Conservation (phyloP, 441 rosid species). For the Adansonia gregorii region DNA sequence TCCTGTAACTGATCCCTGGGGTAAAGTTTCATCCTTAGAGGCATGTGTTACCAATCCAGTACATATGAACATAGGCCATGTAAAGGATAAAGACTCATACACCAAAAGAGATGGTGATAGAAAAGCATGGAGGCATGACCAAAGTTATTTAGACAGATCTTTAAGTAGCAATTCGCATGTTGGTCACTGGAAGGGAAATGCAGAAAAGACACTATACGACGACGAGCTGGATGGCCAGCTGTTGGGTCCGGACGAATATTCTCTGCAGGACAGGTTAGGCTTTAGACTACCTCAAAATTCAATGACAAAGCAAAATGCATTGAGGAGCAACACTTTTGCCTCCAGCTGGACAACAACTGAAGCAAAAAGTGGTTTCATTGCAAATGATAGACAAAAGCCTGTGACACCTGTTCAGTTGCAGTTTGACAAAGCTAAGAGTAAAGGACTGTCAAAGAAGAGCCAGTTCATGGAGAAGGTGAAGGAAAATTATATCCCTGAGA, state of each 20-base stretch:
- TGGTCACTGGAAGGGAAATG: constrained; percentile 30
- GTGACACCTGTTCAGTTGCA: constrained; percentile 62
- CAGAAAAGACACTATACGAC: constrained; percentile 37
- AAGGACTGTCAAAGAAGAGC: constrained; percentile 32
- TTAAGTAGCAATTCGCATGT: constrained; percentile 27
- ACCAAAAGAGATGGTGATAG: constrained; percentile 26
- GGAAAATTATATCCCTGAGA: constrained; percentile 32
- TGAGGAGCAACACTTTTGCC: constrained; percentile 62
- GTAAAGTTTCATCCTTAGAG: constrained; percentile 30
- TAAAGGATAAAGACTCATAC: constrained; percentile 24
- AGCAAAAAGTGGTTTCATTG: constrained; percentile 42
- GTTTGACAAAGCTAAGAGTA: constrained; percentile 41
- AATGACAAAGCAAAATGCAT: constrained; percentile 43
- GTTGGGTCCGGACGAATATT: constrained; percentile 37
- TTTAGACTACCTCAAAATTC: constrained; percentile 46
- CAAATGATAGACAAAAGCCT: constrained; percentile 56
- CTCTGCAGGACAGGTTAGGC: constrained; percentile 41
- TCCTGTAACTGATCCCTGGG: constrained; percentile 24
- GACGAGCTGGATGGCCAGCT: constrained; percentile 37
- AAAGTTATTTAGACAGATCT: constrained; percentile 29
- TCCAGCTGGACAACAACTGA: constrained; percentile 47
- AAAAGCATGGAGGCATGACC: constrained; percentile 35
- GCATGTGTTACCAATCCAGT: constrained; percentile 21
- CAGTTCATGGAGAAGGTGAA: constrained; percentile 34
- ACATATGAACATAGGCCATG: constrained; percentile 29